Evolutionary conservation across 1,284 basidiomycete species (phyloP).

Genomic region (Puccinia triticina): DNA sequence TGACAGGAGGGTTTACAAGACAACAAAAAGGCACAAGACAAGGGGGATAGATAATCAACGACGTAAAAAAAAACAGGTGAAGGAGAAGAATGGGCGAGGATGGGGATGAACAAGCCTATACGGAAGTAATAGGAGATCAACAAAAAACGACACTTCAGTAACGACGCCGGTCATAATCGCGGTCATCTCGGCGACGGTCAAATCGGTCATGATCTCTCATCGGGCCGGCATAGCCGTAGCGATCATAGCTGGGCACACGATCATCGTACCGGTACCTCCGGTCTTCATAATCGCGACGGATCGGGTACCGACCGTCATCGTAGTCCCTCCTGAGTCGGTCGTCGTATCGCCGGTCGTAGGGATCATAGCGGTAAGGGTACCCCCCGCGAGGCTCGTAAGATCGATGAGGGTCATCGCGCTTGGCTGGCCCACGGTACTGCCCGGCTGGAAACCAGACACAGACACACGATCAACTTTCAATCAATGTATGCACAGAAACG

Average conservation of each 20-base stretch:
- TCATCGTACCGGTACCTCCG: constrained; percentile 54
- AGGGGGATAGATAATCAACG: background rate
- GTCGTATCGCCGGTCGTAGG: constrained; percentile 55
- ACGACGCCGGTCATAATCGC: constrained; percentile 48
- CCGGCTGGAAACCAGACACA: constrained; percentile 53
- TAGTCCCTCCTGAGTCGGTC: constrained; percentile 19
- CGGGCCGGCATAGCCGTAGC: constrained; percentile 53
- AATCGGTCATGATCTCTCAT: constrained; percentile 51
- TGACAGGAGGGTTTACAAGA: background rate
- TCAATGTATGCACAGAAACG: background rate
- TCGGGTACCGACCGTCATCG: constrained; percentile 22
- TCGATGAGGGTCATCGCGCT: constrained; percentile 66
- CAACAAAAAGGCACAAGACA: background rate
- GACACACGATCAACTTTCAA: background rate
- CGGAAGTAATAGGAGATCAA: background rate
- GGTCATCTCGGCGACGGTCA: constrained; percentile 45
- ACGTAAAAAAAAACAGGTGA: background rate
- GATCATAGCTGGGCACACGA: constrained; percentile 53
- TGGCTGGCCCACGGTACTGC: constrained; percentile 52
- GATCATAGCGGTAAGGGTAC: constrained; percentile 48
- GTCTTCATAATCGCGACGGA: constrained; percentile 22
- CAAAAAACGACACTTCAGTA: constrained; percentile 10
- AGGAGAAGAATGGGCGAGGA: background rate
- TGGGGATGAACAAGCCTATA: background rate
- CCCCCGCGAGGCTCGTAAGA: constrained; percentile 71